Percentiles rank a stretch among this genome's conserved stretches.
Conservation (phyloP, 331 rosid genomes). For the Stylosanthes scabra region DNA sequence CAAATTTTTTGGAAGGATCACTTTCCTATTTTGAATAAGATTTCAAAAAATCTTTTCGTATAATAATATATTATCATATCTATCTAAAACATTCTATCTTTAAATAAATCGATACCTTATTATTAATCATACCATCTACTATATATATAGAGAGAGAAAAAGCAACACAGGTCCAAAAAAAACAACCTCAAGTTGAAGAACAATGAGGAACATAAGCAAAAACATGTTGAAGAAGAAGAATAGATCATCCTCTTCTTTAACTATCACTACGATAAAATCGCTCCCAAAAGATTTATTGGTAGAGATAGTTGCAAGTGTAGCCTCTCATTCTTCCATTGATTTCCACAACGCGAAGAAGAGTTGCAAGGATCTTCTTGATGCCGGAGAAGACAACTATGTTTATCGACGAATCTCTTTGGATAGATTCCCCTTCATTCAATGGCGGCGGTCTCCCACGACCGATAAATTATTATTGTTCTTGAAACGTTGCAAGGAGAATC, state of each 20-base stretch:
- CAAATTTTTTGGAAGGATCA: too few species aligned
- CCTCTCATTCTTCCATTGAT: conserved; percentile 29
- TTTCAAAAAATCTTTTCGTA: too few species aligned
- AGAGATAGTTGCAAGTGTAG: conserved; percentile 12
- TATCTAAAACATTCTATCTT: too few species aligned
- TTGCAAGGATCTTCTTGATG: conserved; percentile 30
- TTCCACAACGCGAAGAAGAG: conserved; percentile 1
- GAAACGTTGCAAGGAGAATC: conserved; percentile 5
- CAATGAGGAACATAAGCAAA: too few species aligned
- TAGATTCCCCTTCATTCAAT: neutral
- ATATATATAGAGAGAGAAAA: too few species aligned
- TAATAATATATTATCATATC: too few species aligned
- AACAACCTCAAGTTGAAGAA: too few species aligned
- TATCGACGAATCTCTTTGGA: conserved; percentile 22
- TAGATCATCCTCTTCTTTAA: neutral
- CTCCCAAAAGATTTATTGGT: conserved; percentile 33
- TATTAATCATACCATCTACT: too few species aligned
- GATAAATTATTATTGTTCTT: neutral
- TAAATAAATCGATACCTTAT: too few species aligned
- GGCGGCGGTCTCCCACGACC: neutral
- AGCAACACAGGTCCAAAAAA: too few species aligned
- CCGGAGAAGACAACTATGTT: neutral
- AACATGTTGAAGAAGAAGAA: neutral
- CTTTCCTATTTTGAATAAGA: too few species aligned
- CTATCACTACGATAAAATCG: neutral